phyloP scores from a whole-genome alignment of 176 grass and related monocot genomes.

The Musa troglodytarum region DNA sequence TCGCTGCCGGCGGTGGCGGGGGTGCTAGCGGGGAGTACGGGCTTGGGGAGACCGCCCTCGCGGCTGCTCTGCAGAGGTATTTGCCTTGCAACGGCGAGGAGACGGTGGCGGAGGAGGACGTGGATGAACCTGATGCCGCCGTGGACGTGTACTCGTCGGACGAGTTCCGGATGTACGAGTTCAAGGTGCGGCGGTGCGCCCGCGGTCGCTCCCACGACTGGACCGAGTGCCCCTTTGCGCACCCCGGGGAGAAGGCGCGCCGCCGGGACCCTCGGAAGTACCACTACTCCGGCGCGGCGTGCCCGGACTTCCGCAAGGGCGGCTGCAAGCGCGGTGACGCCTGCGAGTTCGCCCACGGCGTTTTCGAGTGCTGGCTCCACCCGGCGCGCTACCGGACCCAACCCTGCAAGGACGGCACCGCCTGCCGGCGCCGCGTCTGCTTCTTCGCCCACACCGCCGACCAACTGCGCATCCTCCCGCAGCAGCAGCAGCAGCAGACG shows the following conservation, averaged over 20 bases:
- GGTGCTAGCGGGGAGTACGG: not conserved
- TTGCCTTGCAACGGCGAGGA: not conserved
- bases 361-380: conserved; percentile 19
- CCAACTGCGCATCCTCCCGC: conserved; percentile 4
- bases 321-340: conserved; percentile 1
- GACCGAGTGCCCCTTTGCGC: conserved; percentile 48
- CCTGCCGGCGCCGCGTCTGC: conserved; percentile 10
- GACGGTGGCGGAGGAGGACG: not conserved
- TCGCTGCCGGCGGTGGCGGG: no score
- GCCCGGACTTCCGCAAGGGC: conserved; percentile 27
- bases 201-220: conserved; percentile 28
- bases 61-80: not conserved
- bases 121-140: not conserved
- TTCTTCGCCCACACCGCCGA: conserved; percentile 13
- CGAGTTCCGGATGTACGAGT: conserved; percentile 55
- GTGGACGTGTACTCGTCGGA: conserved; percentile 14
- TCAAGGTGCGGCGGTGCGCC: conserved; percentile 48
- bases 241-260: conserved; percentile 38
- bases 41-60: not conserved
- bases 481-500: not conserved
- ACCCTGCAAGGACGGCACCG: conserved; percentile 14
- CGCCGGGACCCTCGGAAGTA: conserved; percentile 38
- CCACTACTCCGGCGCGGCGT: conserved; percentile 27
- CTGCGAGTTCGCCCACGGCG: conserved; percentile 13
- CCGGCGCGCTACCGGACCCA: conserved; percentile 16